Conservation (phyloP, 139 green algal species). For the Nannochloris sp. region DNA sequence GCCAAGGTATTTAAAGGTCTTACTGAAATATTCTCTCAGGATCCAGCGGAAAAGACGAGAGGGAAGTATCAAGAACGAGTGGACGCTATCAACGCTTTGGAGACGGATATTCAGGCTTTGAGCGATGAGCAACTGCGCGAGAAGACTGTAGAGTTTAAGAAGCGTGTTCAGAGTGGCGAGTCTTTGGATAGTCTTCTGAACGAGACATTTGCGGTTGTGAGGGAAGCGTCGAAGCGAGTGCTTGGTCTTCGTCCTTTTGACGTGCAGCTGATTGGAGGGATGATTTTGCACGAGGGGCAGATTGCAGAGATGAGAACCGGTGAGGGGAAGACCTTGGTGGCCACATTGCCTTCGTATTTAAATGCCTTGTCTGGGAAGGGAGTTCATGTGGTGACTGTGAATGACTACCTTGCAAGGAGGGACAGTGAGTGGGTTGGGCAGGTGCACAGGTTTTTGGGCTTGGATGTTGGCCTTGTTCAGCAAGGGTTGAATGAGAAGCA, state of each 20-base stretch:
- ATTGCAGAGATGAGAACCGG: conserved; percentile 98
- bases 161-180: conserved; percentile 48
- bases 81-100: conserved; percentile 80
- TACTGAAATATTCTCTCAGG: conserved; percentile 20
- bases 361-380: conserved; percentile 87
- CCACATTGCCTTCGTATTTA: conserved; percentile 92
- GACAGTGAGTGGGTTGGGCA: conserved; percentile 95
- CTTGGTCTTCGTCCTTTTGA: conserved; percentile 95
- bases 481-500: conserved; percentile 44
- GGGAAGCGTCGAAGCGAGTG: conserved; percentile 84
- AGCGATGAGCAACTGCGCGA: conserved; percentile 68
- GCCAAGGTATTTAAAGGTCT: conserved; percentile 25
- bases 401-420: conserved; percentile 93
- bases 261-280: conserved; percentile 95
- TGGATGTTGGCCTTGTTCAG: conserved; percentile 83
- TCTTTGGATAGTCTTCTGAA: conserved; percentile 73
- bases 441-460: conserved; percentile 90
- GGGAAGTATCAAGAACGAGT: conserved; percentile 48
- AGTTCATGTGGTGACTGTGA: conserved; percentile 97
- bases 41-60: conserved; percentile 26
- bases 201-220: conserved; percentile 86
- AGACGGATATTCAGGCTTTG: conserved; percentile 61
- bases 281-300: conserved; percentile 87
- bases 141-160: conserved; percentile 73
- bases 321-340: conserved; percentile 96